Conservation (phyloP, 331 rosid genomes). For the Erythrophleum ivorense region DNA sequence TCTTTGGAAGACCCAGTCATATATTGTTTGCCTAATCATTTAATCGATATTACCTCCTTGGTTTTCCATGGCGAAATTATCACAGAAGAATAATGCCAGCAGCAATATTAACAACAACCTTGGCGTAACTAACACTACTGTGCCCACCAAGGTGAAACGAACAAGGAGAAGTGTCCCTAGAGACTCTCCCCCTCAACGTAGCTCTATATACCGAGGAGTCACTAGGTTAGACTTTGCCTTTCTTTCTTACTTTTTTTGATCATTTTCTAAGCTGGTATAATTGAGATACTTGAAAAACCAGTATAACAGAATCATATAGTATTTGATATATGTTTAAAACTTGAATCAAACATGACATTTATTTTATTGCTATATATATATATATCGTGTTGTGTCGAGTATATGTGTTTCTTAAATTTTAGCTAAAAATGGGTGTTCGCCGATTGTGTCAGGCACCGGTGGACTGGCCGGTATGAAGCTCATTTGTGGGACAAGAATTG, state of each 20-base stretch:
- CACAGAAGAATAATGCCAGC: constrained; percentile 38
- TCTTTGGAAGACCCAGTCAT: constrained; percentile 44
- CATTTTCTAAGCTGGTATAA: not conserved
- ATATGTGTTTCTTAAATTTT: not conserved
- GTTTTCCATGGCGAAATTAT: constrained; percentile 57
- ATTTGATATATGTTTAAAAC: too few relatives aligned
- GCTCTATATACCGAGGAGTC: constrained; percentile 75
- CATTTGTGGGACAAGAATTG: constrained; percentile 97
- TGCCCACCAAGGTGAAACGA: constrained; percentile 50
- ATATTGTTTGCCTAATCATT: not conserved
- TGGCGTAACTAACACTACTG: constrained; percentile 3
- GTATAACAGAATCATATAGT: too few relatives aligned
- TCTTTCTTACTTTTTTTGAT: too few relatives aligned
- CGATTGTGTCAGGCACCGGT: constrained; percentile 69
- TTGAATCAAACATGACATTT: too few relatives aligned
- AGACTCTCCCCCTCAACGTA: constrained; percentile 65
- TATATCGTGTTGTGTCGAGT: too few relatives aligned
- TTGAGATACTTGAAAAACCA: too few relatives aligned
- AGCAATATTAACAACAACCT: not conserved
- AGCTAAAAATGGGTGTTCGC: not conserved
- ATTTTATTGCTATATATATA: too few relatives aligned
- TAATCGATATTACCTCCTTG: not conserved
- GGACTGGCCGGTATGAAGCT: constrained; percentile 96
- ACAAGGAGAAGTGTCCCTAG: constrained; percentile 60
- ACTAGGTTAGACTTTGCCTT: constrained; percentile 50